Percentiles rank a stretch among this genome's conserved stretches.
Evolutionary conservation across 495 filamentous ascomycete genomes (phyloP).

Genomic region (Letharia lupina): DNA sequence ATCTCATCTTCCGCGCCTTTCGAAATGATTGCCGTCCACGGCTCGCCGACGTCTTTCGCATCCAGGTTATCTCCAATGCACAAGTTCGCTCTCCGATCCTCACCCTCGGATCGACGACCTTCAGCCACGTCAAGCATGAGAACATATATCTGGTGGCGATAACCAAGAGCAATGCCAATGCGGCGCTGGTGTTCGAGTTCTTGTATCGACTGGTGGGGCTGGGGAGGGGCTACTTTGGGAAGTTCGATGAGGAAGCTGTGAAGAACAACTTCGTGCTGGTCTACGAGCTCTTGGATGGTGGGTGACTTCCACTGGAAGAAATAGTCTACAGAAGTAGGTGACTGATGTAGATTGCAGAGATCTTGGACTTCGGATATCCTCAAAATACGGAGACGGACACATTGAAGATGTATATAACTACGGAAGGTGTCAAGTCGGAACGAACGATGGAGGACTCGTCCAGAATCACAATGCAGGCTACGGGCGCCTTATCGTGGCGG

Average conservation of each 20-base stretch:
- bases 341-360: conserved; percentile 52
- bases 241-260: conserved; percentile 98
- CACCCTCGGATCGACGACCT: conserved; percentile 94
- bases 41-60: conserved; percentile 97
- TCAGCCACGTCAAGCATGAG: conserved; percentile 98
- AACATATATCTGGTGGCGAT: conserved; percentile 98
- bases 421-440: conserved; percentile 96
- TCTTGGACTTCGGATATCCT: conserved; percentile 97
- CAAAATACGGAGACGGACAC: conserved; percentile 99
- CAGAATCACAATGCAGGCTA: conserved; percentile 98
- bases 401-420: conserved; percentile 99
- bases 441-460: conserved; percentile 86
- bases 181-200: conserved; percentile 96
- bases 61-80: conserved; percentile 98
- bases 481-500: conserved; percentile 92
- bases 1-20: conserved; percentile 97
- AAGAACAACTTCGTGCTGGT: conserved; percentile 99
- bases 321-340: not conserved
- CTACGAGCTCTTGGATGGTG: conserved; percentile 95
- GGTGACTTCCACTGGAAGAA: conserved; percentile 20
- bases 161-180: conserved; percentile 99
- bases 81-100: conserved; percentile 97
- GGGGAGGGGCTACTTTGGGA: conserved; percentile 94
- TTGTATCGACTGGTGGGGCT: conserved; percentile 84
- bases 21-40: conserved; percentile 95